Conservation (phyloP, 768 basidiomycete species). For the Harrya chromipes region DNA sequence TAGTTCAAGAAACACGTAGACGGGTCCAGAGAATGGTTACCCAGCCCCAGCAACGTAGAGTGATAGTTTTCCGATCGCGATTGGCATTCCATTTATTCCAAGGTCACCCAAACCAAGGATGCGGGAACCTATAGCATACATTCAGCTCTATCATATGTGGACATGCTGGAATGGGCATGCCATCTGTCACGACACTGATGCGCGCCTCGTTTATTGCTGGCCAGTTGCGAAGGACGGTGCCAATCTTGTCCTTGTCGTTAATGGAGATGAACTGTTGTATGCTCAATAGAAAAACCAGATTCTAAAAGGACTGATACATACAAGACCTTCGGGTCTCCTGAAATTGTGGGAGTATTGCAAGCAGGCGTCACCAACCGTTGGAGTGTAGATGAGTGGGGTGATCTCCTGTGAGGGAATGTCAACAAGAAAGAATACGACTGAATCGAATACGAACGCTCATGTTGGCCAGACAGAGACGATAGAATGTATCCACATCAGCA, state of each 20-base stretch:
- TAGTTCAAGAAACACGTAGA: not conserved
- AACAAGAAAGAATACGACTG: not conserved
- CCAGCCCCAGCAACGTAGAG: conserved; percentile 90
- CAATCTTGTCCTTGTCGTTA: conserved; percentile 80
- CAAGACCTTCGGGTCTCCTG: conserved; percentile 68
- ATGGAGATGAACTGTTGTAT: conserved; percentile 65
- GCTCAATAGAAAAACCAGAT: conserved; percentile 5
- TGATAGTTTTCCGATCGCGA: conserved; percentile 89
- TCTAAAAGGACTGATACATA: conserved; percentile 31
- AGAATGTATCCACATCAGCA: conserved; percentile 73
- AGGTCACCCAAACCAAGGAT: conserved; percentile 88
- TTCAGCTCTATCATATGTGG: conserved; percentile 1
- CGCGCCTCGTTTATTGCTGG: conserved; percentile 71
- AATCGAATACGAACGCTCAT: conserved; percentile 38
- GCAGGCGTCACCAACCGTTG: conserved; percentile 90
- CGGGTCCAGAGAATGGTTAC: conserved; percentile 36
- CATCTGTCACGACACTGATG: conserved; percentile 92
- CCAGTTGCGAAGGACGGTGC: conserved; percentile 68
- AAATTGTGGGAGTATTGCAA: conserved; percentile 79
- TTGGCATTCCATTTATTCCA: conserved; percentile 82
- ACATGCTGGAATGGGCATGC: conserved; percentile 33
- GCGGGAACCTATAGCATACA: conserved; percentile 55
- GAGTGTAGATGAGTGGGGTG: conserved; percentile 86
- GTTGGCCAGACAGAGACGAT: conserved; percentile 66
- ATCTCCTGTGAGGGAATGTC: conserved; percentile 39